Base-by-base conservation (phyloP, 1,284 basidiomycete species). In the Chondrostereum purpureum region DNA sequence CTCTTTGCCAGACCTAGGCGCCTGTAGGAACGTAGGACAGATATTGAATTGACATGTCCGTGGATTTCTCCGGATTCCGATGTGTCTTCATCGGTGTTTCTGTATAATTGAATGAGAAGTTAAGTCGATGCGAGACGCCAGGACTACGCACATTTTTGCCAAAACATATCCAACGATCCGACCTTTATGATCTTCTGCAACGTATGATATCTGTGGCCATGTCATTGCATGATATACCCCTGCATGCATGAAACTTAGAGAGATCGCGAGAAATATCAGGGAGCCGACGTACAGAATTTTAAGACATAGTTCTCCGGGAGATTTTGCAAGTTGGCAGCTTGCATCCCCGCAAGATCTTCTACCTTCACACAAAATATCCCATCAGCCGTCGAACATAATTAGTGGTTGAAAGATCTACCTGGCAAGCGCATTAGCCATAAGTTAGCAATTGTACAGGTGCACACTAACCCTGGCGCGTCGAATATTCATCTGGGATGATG, bases 201-300 rank as follows among this genome's bases (percentile, higher is more conserved):
- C 92, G 60, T 88, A 98, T 2, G 92, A 95, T 17, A 97, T 73
- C 53, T 92, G 84, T 1, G 94, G 94, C 94, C 94, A 98, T 6
- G 86, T 92, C 58, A 94, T 67, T 5, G 81, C 74, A 59, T 95
- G 91, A 62, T 91, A 92, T 42, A 92, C 73, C 72, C 95, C 93
- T 96, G 45, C n/a, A n/a, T n/a, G n/a, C n/a, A n/a, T n/a, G 17
- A 44, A 3, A n/a, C 8, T 17, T 17, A 4, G 10, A 11, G 14
- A 19, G 13, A 10, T 20, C 39, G 16, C 5, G 8, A 16, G 6
- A 13, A 16, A 18, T 31, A 42, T 1, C 3, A 45, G 21, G 12
- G 4, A 34, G 40, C 27, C 22, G 6, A 68, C 88, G 49, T 50
- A 92, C 92, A 95, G 63, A 91, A 93, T 58, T 80, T 86, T 77